A percentile compares a stretch with the other conserved stretches of the same genome.
Evolutionary conservation across 202 grass and related monocot species (phyloP).

Genomic region (Sporobolus alterniflorus): DNA sequence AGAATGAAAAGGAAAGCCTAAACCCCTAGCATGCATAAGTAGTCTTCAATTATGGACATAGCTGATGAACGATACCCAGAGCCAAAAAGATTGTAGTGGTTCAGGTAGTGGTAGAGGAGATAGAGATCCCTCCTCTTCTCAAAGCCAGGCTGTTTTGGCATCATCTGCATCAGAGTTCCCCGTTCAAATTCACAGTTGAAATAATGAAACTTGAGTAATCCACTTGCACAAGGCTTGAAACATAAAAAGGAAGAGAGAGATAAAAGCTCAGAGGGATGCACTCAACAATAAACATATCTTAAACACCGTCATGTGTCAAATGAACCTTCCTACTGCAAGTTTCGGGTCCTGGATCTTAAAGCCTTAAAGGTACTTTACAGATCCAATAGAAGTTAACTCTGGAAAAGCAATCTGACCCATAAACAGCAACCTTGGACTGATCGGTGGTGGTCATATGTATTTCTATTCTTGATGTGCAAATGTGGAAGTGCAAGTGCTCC

Average conservation of each 20-base stretch:
- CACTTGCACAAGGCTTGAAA: not conserved
- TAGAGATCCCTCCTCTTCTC: slow-evolving; percentile 76
- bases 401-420: not conserved
- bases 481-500: not conserved
- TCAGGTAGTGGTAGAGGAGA: slow-evolving; percentile 86
- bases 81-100: slow-evolving; percentile 89
- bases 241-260: not conserved
- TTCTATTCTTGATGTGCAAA: not conserved
- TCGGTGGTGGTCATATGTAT: not conserved
- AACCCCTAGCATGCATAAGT: slow-evolving; percentile 51
- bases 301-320: not conserved
- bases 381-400: slow-evolving; percentile 6
- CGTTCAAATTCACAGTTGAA: not conserved
- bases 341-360: not conserved
- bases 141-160: slow-evolving; percentile 74
- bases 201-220: not conserved
- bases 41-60: slow-evolving; percentile 82
- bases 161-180: slow-evolving; percentile 48
- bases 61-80: slow-evolving; percentile 71
- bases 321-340: slow-evolving; percentile 11
- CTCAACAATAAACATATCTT: not conserved
- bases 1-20: not conserved
- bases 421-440: not conserved
- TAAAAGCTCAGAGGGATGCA: not conserved
- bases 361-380: not conserved